phyloP scores from a whole-genome alignment of 345 rosid species.

The Dipteronia sinensis region DNA sequence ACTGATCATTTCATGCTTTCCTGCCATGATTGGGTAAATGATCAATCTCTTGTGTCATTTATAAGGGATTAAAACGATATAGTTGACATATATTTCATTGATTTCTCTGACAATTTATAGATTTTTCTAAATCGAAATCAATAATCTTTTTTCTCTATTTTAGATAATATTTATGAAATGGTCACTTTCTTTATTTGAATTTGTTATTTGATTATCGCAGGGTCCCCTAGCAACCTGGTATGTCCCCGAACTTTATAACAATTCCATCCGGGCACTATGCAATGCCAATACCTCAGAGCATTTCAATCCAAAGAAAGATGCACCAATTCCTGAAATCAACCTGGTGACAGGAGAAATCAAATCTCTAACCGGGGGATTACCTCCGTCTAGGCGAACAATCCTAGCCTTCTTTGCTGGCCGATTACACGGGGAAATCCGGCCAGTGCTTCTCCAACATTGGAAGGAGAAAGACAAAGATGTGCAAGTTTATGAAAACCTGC shows the following conservation, averaged over 20 bases:
- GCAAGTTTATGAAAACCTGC: constrained; percentile 52
- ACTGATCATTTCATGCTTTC: constrained; percentile 81
- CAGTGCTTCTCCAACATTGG: constrained; percentile 45
- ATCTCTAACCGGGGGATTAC: constrained; percentile 14
- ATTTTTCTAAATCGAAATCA: no score
- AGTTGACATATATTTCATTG: no score
- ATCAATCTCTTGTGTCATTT: no score
- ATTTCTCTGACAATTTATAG: no score
- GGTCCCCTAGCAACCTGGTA: constrained; percentile 66
- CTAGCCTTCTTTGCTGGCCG: constrained; percentile 54
- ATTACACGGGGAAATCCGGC: constrained; percentile 45
- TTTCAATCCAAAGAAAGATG: constrained; percentile 48
- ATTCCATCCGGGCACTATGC: constrained; percentile 53
- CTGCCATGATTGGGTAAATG: constrained; percentile 77
- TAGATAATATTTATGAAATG: no score
- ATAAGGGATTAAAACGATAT: no score
- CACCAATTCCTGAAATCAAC: constrained; percentile 58
- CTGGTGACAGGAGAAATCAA: constrained; percentile 40
- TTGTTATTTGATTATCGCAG: constrained; percentile 24
- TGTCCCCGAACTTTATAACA: constrained; percentile 44
- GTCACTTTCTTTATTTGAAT: no score
- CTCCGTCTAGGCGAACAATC: constrained; percentile 33
- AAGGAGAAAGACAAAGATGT: constrained; percentile 43
- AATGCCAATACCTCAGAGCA: constrained; percentile 59
- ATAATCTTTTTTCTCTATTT: no score